phyloP scores from a whole-genome alignment of 1,139 yeast species.

The Scheffersomyces cryptocercus region DNA sequence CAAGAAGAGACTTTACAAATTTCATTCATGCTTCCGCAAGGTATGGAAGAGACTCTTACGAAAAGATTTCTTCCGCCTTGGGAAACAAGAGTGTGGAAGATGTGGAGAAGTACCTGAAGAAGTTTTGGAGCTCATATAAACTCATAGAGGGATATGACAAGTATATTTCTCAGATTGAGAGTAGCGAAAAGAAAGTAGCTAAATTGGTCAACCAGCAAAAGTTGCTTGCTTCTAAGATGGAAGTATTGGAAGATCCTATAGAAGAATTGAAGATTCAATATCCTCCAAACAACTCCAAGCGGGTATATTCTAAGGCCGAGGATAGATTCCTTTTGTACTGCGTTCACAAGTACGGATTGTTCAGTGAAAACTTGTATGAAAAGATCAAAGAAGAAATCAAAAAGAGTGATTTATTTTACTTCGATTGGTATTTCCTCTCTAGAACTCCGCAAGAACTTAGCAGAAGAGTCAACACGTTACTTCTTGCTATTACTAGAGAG shows the following conservation, averaged over 20 bases:
- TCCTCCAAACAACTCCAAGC: conserved; percentile 90
- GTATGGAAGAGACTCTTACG: conserved; percentile 66
- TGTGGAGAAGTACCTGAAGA: conserved; percentile 63
- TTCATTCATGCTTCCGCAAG: conserved; percentile 81
- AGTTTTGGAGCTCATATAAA: conserved; percentile 72
- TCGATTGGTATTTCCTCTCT: conserved; percentile 87
- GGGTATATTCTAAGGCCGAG: conserved; percentile 81
- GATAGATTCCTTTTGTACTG: conserved; percentile 78
- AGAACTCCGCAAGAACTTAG: conserved; percentile 83
- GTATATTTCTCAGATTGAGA: conserved; percentile 80
- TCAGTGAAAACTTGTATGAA: conserved; percentile 70
- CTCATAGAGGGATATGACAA: conserved; percentile 86
- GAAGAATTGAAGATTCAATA: conserved; percentile 75
- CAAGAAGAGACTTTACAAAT: conserved; percentile 84
- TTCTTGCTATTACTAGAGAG: conserved; percentile 79
- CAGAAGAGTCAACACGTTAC: conserved; percentile 76
- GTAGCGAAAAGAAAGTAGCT: conserved; percentile 79
- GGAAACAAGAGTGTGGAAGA: conserved; percentile 73
- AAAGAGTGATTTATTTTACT: conserved; percentile 72
- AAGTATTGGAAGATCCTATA: conserved; percentile 64
- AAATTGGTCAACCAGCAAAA: conserved; percentile 66
- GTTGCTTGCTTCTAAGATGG: conserved; percentile 64
- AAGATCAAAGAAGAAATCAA: conserved; percentile 74
- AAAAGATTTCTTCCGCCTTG: conserved; percentile 62
- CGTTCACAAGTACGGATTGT: conserved; percentile 76